Conservation (phyloP, 208 protist species). For the Phytomonas sp. region DNA sequence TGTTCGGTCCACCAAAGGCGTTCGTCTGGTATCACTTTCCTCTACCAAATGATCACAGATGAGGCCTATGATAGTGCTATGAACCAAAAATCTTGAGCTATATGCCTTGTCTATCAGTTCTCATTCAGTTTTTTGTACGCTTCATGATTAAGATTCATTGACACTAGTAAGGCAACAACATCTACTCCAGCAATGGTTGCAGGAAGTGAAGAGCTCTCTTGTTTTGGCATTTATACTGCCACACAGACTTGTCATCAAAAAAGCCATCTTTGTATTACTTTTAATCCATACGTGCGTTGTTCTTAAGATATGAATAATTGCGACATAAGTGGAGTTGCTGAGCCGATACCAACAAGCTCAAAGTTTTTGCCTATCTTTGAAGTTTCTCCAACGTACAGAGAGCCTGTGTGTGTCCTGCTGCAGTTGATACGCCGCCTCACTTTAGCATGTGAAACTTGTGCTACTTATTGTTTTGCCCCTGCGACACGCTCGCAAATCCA, state of each 20-base stretch:
- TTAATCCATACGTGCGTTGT: background rate
- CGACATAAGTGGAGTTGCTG: background rate
- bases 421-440: background rate
- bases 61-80: no score
- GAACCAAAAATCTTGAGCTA: no score
- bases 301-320: background rate
- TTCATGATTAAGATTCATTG: background rate
- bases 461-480: background rate
- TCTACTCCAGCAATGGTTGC: background rate
- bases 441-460: background rate
- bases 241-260: background rate
- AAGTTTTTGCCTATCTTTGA: background rate
- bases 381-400: background rate
- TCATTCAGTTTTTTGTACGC: background rate
- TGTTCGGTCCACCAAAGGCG: background rate
- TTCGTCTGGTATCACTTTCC: background rate
- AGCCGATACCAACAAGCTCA: background rate
- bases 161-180: background rate
- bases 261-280: background rate
- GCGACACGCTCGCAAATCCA: background rate
- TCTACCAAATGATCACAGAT: background rate
- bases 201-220: background rate
- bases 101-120: background rate
- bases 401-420: background rate
- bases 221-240: background rate